A percentile compares a stretch with the other conserved stretches of the same genome.
Conservation (phyloP, 768 basidiomycete species). For the Jaapia argillacea region DNA sequence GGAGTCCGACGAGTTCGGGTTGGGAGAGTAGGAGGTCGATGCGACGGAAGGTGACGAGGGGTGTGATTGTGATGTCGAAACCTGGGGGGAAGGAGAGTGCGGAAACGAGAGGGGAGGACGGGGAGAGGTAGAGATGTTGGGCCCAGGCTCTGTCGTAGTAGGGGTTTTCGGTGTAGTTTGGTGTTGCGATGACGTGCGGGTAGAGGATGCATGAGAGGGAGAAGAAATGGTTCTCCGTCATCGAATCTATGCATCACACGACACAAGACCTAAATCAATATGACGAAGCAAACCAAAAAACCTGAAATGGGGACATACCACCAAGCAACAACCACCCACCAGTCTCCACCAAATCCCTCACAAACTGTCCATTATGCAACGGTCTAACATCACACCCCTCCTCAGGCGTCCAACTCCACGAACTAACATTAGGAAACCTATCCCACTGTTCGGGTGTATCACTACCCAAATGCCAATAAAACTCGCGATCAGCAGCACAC, state of each 20-base stretch:
- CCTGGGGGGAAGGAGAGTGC: slow-evolving; percentile 33
- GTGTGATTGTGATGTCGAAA: slow-evolving; percentile 47
- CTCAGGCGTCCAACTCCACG: slow-evolving; percentile 45
- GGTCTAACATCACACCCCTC: slow-evolving; percentile 31
- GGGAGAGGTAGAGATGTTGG: slow-evolving; percentile 53
- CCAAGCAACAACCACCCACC: slow-evolving; percentile 65
- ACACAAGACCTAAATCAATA: background rate
- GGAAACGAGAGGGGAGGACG: slow-evolving; percentile 37
- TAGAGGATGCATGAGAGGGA: slow-evolving; percentile 57
- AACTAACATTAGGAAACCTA: slow-evolving; percentile 41
- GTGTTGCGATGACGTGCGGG: slow-evolving; percentile 58
- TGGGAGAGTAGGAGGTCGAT: slow-evolving; percentile 47
- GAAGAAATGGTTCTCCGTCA: slow-evolving; percentile 68
- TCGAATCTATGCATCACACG: slow-evolving; percentile 36
- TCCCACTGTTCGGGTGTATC: slow-evolving; percentile 37
- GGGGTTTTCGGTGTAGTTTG: slow-evolving; percentile 42
- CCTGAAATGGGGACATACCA: slow-evolving; percentile 32
- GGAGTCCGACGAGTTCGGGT: slow-evolving; percentile 36
- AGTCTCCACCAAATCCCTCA: slow-evolving; percentile 51
- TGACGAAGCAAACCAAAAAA: too few relatives aligned
- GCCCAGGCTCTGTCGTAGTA: slow-evolving; percentile 57
- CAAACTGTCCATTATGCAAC: slow-evolving; percentile 31
- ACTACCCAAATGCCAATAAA: slow-evolving; percentile 50
- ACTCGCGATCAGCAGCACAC: slow-evolving; percentile 54
- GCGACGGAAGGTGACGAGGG: slow-evolving; percentile 56